Evolutionary conservation across 2,329 filamentous ascomycete genomes (phyloP).

Genomic region (Fusarium concolor): DNA sequence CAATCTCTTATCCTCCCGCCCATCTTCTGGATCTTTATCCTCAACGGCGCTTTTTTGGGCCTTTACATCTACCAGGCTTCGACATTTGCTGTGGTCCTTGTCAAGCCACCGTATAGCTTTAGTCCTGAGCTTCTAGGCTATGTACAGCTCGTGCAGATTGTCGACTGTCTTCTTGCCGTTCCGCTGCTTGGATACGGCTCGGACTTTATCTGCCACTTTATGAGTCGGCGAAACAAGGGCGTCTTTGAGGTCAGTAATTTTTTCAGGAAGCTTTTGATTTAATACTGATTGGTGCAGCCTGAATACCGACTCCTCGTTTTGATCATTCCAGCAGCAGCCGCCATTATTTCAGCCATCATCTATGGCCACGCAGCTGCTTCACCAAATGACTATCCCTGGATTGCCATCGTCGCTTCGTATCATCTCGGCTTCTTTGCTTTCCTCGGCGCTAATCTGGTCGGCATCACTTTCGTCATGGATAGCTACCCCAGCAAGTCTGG

Average conservation of each 20-base stretch:
- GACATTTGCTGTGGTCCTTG: background rate
- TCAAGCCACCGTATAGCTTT: background rate
- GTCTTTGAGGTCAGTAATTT: background rate
- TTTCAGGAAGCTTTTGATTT: too few species aligned
- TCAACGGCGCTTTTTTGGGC: slow-evolving; percentile 18
- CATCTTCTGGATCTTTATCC: slow-evolving; percentile 14
- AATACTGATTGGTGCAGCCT: background rate
- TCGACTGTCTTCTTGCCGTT: slow-evolving; percentile 2
- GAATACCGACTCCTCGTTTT: slow-evolving; percentile 9
- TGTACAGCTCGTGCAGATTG: slow-evolving; percentile 9
- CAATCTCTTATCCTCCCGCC: background rate
- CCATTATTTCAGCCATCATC: slow-evolving; percentile 3
- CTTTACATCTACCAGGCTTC: slow-evolving; percentile 20
- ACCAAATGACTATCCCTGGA: slow-evolving; percentile 12
- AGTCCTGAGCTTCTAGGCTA: background rate
- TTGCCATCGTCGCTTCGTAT: background rate
- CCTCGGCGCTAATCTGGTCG: slow-evolving; percentile 1
- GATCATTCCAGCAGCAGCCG: background rate
- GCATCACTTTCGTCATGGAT: slow-evolving; percentile 16
- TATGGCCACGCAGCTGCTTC: slow-evolving; percentile 4
- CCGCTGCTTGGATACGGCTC: slow-evolving; percentile 3
- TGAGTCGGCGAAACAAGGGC: slow-evolving; percentile 6
- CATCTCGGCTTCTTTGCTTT: slow-evolving; percentile 15
- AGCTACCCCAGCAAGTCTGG: slow-evolving; percentile 15
- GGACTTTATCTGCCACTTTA: slow-evolving; percentile 1